phyloP scores from a whole-genome alignment of 768 basidiomycete genomes.

The Boletus tomentosulus region DNA sequence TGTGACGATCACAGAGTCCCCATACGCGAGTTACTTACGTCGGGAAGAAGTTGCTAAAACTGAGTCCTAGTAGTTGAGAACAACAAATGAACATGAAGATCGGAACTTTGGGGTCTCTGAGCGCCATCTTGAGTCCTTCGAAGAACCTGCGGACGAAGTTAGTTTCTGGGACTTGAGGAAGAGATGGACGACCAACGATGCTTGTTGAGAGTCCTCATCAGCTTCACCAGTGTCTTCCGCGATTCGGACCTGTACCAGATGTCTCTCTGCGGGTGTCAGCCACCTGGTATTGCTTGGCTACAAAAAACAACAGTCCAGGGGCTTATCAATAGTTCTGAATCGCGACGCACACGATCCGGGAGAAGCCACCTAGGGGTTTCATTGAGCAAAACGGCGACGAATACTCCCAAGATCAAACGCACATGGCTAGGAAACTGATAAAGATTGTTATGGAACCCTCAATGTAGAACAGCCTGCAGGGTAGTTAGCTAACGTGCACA shows the following conservation, averaged over 20 bases:
- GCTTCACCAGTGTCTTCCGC: slow-evolving; percentile 69
- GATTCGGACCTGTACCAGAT: slow-evolving; percentile 59
- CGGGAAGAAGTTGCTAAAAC: slow-evolving; percentile 60
- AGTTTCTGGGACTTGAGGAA: not conserved
- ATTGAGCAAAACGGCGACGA: not conserved
- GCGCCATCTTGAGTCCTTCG: slow-evolving; percentile 41
- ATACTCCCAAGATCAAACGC: not conserved
- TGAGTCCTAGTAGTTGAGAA: slow-evolving; percentile 52
- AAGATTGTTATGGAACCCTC: slow-evolving; percentile 64
- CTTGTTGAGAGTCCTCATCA: slow-evolving; percentile 50
- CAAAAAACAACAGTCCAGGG: not conserved
- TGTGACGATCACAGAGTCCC: not conserved
- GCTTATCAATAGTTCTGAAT: not conserved
- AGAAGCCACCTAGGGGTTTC: slow-evolving; percentile 44
- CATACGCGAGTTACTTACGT: slow-evolving; percentile 30
- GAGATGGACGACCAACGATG: slow-evolving; percentile 39
- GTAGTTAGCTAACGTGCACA: not conserved
- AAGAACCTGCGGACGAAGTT: slow-evolving; percentile 9
- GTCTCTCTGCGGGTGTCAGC: slow-evolving; percentile 46
- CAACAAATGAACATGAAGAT: slow-evolving; percentile 53
- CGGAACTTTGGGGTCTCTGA: slow-evolving; percentile 51
- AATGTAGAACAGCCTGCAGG: slow-evolving; percentile 62
- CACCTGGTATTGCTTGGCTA: slow-evolving; percentile 63
- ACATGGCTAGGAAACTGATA: slow-evolving; percentile 56
- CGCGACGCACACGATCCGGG: slow-evolving; percentile 51